Evolutionary conservation across 2,329 filamentous ascomycete genomes (phyloP), one percentile per base, ranked within the genome.

Genomic region (Colletotrichum endophyticum): DNA sequence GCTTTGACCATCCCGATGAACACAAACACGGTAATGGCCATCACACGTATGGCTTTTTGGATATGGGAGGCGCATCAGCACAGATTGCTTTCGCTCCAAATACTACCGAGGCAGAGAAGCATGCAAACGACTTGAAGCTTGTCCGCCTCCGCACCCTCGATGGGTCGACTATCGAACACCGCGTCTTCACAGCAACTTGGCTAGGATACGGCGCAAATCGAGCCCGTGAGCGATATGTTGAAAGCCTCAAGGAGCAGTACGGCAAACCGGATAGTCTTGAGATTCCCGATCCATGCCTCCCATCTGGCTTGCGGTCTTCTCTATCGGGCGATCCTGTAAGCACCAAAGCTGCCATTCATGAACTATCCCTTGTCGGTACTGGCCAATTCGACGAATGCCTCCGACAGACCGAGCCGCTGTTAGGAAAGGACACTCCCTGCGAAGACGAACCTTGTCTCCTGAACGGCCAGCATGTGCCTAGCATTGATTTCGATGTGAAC

Each of bases 31-130:
- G 95, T 69, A 96, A 98, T 79, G 92, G 91, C 30, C 97, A 99
- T 83, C 95, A 96, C 82, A 99, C 97, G 0, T 99, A 99, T 84
- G 97, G 97, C 1, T 99, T 99, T 82, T 88, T 99, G 77, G 97
- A 99, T 83, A 99, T 99, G 98, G 97, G 97, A 66, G 97, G 97
- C 68, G 97, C 97, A 30, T 99, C 96, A 0, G 96, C 97, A 19
- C 97, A 99, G 86, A 99, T 99, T 81, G 97, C 98, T 0, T 99
- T 99, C 84, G 96, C 96, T 3, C 97, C 97, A 2, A 99, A 99
- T 84, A 87, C 91, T 6, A 99, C 97, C 2, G 97, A 99, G 84
- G 93, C 96, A 2, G 91, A 93, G 81, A 97, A 96, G 82, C 98
- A 99, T 83, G 94, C 95, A 0, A 91, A 98, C 78, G 96, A 99